Percentiles rank a stretch among this genome's conserved stretches.
These are phyloP conservation scores for Penicillium expansum DNA, from an alignment of 2,329 filamentous ascomycete genomes.

Conservation along the genomic window DNA sequence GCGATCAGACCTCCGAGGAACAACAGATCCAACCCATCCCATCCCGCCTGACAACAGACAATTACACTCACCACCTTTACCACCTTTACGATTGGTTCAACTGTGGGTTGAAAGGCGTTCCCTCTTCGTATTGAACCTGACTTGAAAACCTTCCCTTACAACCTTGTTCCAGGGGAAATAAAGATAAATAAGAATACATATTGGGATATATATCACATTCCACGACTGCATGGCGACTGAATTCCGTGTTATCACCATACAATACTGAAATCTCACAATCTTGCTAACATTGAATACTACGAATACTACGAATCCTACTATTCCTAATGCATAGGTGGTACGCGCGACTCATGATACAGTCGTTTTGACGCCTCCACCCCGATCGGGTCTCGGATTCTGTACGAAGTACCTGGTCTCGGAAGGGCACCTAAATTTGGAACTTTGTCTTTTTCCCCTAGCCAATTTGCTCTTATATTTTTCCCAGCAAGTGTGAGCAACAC, in stretches of 20 bases:
- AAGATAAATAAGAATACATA: neutral
- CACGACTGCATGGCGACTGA: neutral
- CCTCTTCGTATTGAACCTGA: neutral
- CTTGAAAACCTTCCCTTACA: neutral
- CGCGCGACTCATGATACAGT: slow-evolving; percentile 14
- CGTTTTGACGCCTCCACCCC: slow-evolving; percentile 10
- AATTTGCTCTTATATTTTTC: neutral
- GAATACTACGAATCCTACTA: neutral
- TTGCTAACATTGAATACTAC: neutral
- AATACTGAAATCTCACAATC: neutral
- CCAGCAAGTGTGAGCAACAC: neutral
- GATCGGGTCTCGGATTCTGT: slow-evolving; percentile 9
- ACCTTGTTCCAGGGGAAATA: neutral
- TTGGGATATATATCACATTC: slow-evolving; percentile 13
- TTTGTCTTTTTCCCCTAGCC: neutral
- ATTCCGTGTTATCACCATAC: slow-evolving; percentile 2
- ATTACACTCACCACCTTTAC: neutral
- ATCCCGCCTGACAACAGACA: neutral
- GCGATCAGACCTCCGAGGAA: slow-evolving; percentile 14
- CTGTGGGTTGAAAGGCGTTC: neutral
- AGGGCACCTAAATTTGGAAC: neutral
- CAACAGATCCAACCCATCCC: neutral
- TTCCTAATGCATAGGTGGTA: slow-evolving; percentile 1
- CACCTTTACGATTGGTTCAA: neutral
- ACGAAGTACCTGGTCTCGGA: neutral